Evolutionary conservation across 1,139 yeast genomes (phyloP), one percentile per base, ranked within the genome.

Genomic region (Yamadazyma songkhlaensis): DNA sequence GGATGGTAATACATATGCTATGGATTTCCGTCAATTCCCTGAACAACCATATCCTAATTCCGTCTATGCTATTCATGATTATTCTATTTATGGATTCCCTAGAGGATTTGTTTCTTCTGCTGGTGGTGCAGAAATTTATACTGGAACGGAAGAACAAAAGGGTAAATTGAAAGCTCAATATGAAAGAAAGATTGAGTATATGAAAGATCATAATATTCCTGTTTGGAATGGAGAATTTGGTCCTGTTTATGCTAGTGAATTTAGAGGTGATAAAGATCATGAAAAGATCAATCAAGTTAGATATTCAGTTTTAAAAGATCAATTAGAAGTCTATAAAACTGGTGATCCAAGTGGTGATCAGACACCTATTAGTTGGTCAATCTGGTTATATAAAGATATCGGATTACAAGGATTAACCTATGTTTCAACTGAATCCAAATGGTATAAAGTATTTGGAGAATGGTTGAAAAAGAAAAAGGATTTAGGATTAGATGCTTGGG

Each of bases 181-280:
- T 47, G 51, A 57, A 29, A 50, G 72, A 31, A 68, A 68, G 46
- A 48, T 67, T 39, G 62, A 64, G 45, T 65, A 59, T 49, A 65
- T 65, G 68, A 40, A 45, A 33, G 37, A 52, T 33, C 52, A 54
- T 33, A 47, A 55, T n/a, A 67, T 67, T 7, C 73, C 74, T 1
- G 72, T 68, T n/a, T 68, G 74, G 74, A 68, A 67, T 43, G 74
- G 74, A 20, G 74, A 68, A 46, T 68, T 67, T 46, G 74, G 74
- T 8, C 74, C 74, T 4, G 74, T 68, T 9, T 68, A 67, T 44
- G 65, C 71, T 3, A 56, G 66, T 3, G 51, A 57, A 28, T 54
- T 52, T 26, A 57, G 73, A 35, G 72, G 70, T n/a, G 70, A 65
- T 43, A 34, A 41, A 3, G 50, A 65, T 38, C 56, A 60, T 2